Evolutionary conservation across 208 protist species (phyloP).

Genomic region (Trypanosoma melophagium): DNA sequence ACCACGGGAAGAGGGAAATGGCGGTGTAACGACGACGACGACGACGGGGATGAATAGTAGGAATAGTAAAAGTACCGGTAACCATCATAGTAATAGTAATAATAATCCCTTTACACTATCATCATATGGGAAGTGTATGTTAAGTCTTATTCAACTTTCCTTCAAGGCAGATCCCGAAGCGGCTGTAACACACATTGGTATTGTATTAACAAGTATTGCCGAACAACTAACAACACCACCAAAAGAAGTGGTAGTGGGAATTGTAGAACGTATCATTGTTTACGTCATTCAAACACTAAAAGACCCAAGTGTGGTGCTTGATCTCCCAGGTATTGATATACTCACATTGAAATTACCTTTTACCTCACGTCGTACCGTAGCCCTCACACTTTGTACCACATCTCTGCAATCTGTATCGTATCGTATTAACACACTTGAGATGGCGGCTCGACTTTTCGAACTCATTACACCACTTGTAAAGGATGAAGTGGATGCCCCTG

Average conservation of each 20-base stretch:
- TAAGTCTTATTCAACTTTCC: slow-evolving; percentile 26
- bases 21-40: not conserved
- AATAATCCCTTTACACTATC: slow-evolving; percentile 41
- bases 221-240: slow-evolving; percentile 29
- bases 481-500: slow-evolving; percentile 62
- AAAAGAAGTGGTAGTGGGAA: not conserved
- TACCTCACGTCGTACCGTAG: slow-evolving; percentile 11
- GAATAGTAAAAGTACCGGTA: not conserved
- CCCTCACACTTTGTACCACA: slow-evolving; percentile 17
- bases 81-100: slow-evolving; percentile 28
- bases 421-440: slow-evolving; percentile 54
- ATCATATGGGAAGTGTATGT: slow-evolving; percentile 52
- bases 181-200: slow-evolving; percentile 10
- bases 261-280: slow-evolving; percentile 22
- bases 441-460: slow-evolving; percentile 77
- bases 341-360: slow-evolving; percentile 13
- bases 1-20: slow-evolving; percentile 18
- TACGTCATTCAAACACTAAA: slow-evolving; percentile 24
- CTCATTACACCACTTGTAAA: slow-evolving; percentile 80
- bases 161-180: slow-evolving; percentile 26
- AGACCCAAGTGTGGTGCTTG: slow-evolving; percentile 23
- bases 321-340: slow-evolving; percentile 9
- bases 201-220: slow-evolving; percentile 37
- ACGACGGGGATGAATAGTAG: not conserved
- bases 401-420: slow-evolving; percentile 28